These are phyloP conservation scores for Talinum fruticosum DNA, from an alignment of 148 eudicot species.

Conservation along the genomic window DNA sequence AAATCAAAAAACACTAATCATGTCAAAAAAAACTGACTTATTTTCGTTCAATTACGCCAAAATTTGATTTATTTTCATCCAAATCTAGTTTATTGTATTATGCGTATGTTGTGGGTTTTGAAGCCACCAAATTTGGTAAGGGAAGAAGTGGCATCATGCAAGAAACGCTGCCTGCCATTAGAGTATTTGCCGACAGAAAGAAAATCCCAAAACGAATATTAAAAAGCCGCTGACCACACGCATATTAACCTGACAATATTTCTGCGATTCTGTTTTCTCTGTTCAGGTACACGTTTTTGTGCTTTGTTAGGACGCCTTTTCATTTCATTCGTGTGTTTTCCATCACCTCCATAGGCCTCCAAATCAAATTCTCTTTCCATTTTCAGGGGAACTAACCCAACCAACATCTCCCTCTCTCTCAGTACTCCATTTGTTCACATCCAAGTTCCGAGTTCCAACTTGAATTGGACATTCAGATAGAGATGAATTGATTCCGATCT, in stretches of 20 bases:
- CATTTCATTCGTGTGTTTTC: neutral
- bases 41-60: too few relatives aligned
- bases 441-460: neutral
- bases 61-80: too few relatives aligned
- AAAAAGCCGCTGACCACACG: neutral
- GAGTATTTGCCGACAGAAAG: neutral
- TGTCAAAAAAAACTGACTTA: too few relatives aligned
- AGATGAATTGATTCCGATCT: too few relatives aligned
- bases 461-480: too few relatives aligned
- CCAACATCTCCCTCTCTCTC: neutral
- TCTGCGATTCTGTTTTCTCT: neutral
- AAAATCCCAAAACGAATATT: too few relatives aligned
- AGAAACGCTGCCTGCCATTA: neutral
- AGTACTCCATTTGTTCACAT: neutral
- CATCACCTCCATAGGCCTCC: neutral
- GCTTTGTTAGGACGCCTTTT: neutral
- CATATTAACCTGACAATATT: neutral
- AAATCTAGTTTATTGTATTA: too few relatives aligned
- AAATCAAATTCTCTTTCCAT: neutral
- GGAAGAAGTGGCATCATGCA: neutral
- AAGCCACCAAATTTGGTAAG: neutral
- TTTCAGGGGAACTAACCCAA: neutral
- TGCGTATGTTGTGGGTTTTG: neutral
- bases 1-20: too few relatives aligned
- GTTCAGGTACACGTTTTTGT: neutral